Evolutionary conservation across 768 basidiomycete genomes (phyloP).

Genomic region (Lactarius psammicola): DNA sequence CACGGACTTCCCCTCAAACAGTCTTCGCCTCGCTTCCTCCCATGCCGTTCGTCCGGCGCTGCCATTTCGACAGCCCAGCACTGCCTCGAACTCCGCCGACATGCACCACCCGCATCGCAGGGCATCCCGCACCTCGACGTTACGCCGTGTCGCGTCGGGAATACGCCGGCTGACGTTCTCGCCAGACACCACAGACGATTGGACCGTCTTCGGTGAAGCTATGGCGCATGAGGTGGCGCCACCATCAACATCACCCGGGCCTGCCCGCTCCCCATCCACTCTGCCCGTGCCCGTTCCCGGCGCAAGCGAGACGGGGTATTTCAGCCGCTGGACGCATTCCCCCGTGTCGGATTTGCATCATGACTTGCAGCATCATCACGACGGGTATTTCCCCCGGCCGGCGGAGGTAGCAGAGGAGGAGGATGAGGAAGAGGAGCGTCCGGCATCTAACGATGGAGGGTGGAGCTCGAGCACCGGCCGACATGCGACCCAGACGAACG

Average conservation of each 20-base stretch:
- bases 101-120: neutral
- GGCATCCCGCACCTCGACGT: neutral
- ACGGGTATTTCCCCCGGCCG: neutral
- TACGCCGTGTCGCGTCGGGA: slow-evolving; percentile 15
- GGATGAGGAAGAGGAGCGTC: neutral
- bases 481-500: neutral
- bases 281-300: neutral
- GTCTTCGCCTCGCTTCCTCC: neutral
- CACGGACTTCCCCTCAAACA: neutral
- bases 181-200: slow-evolving; percentile 3
- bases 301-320: neutral
- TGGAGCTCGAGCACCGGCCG: slow-evolving; percentile 8
- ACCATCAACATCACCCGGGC: neutral
- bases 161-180: slow-evolving; percentile 9
- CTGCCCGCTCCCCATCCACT: neutral
- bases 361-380: no score
- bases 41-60: neutral
- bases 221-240: slow-evolving; percentile 20
- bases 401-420: slow-evolving; percentile 1
- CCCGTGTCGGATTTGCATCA: slow-evolving; percentile 11
- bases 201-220: slow-evolving; percentile 26
- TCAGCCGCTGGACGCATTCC: neutral
- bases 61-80: neutral
- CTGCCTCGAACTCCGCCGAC: neutral
- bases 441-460: neutral